These are phyloP conservation scores for Mitragyna speciosa DNA, from an alignment of 257 asterid species.

Conservation along the genomic window DNA sequence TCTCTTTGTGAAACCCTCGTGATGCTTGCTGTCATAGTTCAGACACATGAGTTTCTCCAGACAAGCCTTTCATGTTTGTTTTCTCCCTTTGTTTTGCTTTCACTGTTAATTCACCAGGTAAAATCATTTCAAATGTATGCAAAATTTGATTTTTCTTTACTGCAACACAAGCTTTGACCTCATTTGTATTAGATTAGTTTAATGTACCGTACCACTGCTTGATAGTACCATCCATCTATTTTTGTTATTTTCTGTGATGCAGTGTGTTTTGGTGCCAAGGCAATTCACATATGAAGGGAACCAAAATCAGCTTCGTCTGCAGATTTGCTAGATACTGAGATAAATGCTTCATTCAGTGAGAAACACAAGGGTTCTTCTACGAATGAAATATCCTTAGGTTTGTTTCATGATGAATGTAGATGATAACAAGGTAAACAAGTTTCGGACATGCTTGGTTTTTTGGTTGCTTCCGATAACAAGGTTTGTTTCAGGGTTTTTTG, in stretches of 20 bases:
- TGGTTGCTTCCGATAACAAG: too few relatives aligned
- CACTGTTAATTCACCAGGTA: neutral
- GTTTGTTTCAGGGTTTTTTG: too few relatives aligned
- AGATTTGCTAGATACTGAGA: neutral
- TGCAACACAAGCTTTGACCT: neutral
- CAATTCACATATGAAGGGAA: neutral
- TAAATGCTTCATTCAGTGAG: neutral
- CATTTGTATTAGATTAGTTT: too few relatives aligned
- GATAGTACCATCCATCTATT: neutral
- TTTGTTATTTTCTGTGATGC: neutral
- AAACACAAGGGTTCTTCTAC: neutral
- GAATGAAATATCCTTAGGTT: neutral
- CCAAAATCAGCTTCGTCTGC: neutral
- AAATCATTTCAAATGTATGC: neutral
- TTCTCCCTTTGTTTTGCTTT: neutral
- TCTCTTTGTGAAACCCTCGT: slow-evolving; percentile 81
- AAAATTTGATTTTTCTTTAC: neutral
- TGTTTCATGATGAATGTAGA: neutral
- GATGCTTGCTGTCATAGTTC: slow-evolving; percentile 24
- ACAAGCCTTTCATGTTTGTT: neutral
- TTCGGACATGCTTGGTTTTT: too few relatives aligned
- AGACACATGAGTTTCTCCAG: neutral
- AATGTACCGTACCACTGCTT: neutral
- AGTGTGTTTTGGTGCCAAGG: neutral
- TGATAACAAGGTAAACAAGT: neutral